Conservation (phyloP, 169 alveolate genomes). For the Neospora caninum region DNA sequence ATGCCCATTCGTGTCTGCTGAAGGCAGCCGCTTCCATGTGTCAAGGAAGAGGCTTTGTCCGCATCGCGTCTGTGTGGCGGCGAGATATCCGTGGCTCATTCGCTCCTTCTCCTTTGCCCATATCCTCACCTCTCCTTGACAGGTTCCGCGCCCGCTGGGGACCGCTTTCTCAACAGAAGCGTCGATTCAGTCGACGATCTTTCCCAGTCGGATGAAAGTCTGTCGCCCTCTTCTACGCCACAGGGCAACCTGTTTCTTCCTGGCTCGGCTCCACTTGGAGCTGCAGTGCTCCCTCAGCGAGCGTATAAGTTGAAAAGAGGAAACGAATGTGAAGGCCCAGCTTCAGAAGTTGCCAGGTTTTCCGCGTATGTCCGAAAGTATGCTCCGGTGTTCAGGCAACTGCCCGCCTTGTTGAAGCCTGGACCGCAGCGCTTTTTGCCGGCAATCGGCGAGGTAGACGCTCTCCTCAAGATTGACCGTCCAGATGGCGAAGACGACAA, state of each 20-base stretch:
- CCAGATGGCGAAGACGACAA: not conserved
- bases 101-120: not conserved
- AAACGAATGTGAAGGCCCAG: not conserved
- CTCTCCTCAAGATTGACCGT: not conserved
- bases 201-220: not conserved
- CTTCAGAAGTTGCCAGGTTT: not conserved
- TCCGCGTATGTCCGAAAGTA: not conserved
- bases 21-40: too few relatives aligned
- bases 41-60: too few relatives aligned
- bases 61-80: too few relatives aligned
- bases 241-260: not conserved
- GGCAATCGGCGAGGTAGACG: constrained; percentile 14
- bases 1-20: too few relatives aligned
- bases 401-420: not conserved
- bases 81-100: too few relatives aligned
- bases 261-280: not conserved
- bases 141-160: not conserved
- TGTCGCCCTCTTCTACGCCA: not conserved
- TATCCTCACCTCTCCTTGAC: not conserved
- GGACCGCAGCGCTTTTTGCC: not conserved
- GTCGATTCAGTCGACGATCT: not conserved
- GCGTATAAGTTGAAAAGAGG: not conserved
- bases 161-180: not conserved
- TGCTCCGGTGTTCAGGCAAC: not conserved
- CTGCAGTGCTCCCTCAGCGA: constrained; percentile 9